Evolutionary conservation across 164 flowering plant species (phyloP).

Genomic region (Macadamia integrifolia): DNA sequence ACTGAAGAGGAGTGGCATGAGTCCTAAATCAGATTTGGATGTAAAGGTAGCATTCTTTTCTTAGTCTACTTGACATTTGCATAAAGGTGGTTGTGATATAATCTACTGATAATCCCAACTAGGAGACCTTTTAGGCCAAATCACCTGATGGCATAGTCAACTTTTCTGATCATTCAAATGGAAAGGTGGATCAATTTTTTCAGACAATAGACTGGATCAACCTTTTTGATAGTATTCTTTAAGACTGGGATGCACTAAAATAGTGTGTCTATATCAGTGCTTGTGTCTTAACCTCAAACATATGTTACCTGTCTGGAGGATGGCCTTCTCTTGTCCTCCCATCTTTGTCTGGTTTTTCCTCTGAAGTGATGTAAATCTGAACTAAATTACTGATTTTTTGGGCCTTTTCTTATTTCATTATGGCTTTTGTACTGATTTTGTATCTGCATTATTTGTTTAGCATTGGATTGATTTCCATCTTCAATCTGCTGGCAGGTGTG

Average conservation of each 20-base stretch:
- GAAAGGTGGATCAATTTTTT: neutral
- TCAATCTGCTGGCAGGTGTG: slow-evolving; percentile 40
- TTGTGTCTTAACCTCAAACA: neutral
- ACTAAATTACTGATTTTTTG: neutral
- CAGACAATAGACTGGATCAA: neutral
- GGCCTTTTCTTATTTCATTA: neutral
- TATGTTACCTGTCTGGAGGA: neutral
- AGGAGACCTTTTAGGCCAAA: too few relatives aligned
- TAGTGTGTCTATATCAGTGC: neutral
- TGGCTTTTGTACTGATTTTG: neutral
- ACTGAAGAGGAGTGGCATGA: too few relatives aligned
- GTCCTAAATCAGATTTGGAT: too few relatives aligned
- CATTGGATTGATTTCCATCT: neutral
- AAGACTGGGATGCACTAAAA: neutral
- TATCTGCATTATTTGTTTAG: neutral
- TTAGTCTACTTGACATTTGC: too few relatives aligned
- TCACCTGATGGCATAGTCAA: too few relatives aligned
- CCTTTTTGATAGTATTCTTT: neutral
- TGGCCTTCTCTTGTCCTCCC: neutral
- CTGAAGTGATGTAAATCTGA: neutral
- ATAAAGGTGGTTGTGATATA: too few relatives aligned
- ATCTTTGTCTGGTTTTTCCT: neutral
- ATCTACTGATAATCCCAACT: too few relatives aligned
- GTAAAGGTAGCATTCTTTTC: too few relatives aligned
- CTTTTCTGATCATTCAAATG: neutral